Evolutionary conservation across 148 eudicot species (phyloP).

Genomic region (Tetragonia tetragonoides): DNA sequence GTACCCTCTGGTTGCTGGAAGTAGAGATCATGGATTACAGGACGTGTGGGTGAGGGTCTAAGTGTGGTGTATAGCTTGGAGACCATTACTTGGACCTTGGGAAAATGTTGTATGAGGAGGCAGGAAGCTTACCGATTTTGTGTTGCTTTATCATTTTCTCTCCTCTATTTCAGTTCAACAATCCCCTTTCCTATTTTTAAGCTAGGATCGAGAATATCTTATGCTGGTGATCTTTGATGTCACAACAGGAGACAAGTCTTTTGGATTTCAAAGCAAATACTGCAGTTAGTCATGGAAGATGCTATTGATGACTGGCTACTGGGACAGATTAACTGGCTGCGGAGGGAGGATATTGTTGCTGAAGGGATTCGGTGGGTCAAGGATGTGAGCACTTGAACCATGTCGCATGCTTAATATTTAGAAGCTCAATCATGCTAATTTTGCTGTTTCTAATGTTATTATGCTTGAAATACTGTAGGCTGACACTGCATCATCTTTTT

Average conservation of each 20-base stretch:
- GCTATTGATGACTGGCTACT: slow-evolving; percentile 96
- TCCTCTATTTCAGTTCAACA: not conserved
- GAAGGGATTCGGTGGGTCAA: slow-evolving; percentile 85
- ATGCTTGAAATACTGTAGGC: not conserved
- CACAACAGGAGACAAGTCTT: slow-evolving; percentile 86
- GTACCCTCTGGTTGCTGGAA: slow-evolving; percentile 6
- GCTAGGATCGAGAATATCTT: not conserved
- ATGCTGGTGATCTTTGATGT: not conserved
- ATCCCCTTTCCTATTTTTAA: not conserved
- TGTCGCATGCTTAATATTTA: slow-evolving; percentile 11
- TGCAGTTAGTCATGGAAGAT: slow-evolving; percentile 95
- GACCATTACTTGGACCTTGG: not conserved
- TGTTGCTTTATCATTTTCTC: not conserved
- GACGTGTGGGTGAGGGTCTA: not conserved
- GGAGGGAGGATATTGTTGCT: slow-evolving; percentile 80
- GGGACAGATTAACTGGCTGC: slow-evolving; percentile 83
- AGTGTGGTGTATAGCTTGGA: too few species aligned
- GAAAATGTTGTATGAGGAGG: not conserved
- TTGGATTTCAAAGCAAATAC: slow-evolving; percentile 97
- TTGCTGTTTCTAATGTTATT: not conserved
- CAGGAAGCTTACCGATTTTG: not conserved
- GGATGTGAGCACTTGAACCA: slow-evolving; percentile 53
- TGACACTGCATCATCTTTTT: not conserved
- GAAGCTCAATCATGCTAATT: not conserved
- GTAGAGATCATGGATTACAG: not conserved